Percentiles rank a stretch among this genome's conserved stretches.
Conservation (phyloP, 164 flowering plant genomes). For the Magnolia sinica region DNA sequence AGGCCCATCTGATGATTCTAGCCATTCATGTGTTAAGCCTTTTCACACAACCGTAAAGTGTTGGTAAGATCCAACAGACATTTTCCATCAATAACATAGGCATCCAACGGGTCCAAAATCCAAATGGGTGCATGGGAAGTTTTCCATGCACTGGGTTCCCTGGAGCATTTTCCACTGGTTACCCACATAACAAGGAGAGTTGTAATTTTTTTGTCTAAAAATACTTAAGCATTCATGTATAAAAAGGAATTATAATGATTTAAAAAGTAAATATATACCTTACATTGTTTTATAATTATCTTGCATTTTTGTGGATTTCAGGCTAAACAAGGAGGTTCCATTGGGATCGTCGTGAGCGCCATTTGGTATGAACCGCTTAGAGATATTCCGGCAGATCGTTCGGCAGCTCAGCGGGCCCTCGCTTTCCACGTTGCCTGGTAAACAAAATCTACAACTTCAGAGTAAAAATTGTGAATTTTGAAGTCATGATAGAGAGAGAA, state of each 20-base stretch:
- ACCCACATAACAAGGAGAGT: not conserved
- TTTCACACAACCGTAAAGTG: not conserved
- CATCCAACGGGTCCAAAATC: too few species aligned
- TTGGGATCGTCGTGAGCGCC: conserved; percentile 10
- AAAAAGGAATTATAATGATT: too few species aligned
- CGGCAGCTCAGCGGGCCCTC: conserved; percentile 5
- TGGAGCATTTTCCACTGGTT: not conserved
- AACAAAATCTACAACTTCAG: not conserved
- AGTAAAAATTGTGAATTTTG: not conserved
- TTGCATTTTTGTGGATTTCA: not conserved
- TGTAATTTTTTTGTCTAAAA: not conserved
- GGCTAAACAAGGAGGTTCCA: conserved; percentile 12
- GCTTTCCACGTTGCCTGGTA: conserved; percentile 14
- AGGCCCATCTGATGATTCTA: too few species aligned
- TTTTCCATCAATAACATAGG: too few species aligned
- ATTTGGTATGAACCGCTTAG: conserved; percentile 12
- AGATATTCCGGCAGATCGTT: conserved; percentile 8
- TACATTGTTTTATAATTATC: not conserved
- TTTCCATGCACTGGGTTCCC: not conserved
- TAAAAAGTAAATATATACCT: too few species aligned
- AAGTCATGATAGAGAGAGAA: too few species aligned
- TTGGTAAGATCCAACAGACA: too few species aligned
- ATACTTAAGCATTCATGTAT: not conserved
- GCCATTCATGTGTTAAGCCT: too few species aligned
- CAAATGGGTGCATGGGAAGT: too few species aligned